Evolutionary conservation across 1,139 yeast species (phyloP), one percentile per base, ranked within the genome.

Genomic region (Pichia sp.): DNA sequence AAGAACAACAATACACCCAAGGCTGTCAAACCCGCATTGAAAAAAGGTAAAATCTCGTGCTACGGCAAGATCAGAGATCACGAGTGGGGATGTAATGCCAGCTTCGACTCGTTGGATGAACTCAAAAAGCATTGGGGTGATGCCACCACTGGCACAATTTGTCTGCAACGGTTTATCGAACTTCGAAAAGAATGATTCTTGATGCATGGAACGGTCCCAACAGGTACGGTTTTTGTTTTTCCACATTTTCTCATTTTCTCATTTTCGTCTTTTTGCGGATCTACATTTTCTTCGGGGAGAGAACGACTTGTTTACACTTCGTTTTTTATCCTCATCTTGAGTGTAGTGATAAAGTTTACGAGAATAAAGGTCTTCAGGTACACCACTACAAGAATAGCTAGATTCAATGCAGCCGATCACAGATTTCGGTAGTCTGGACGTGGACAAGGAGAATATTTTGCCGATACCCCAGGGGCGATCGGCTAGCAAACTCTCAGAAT

Each of bases 391-490:
- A 17, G 29, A 24, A 42, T 42, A n/a, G 48, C 48, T 45, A 45
- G 38, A 45, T 30, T n/a, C 36, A 6, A 56, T 49, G 51, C 34
- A 48, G 12, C 29, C 42, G 9, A 48, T 47, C 3, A 64, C 78
- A 4, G 77, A 79, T 51, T 81, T 83, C 59, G 75, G 78, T 27
- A 66, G 74, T 40, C 73, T 90, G 43, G 96, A 89, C 66, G 72
- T 73, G 29, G 85, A 87, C 55, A 91, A 91, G 70, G 97, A 91
- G 68, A 91, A 91, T 65, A 85, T 91, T 3, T 78, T 79, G 61
- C 91, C 95, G 0, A 63, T 84, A 31, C 73, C 74, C 2, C 83
- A 81, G 16, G 97, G 97, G 2, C 74, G 93, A 50, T 81, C 93
- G 0, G 95, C 84, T 0, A 64, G 73, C 16, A 78, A 83, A 20